Evolutionary conservation across 208 protist genomes (phyloP), one percentile per base, ranked within the genome.

Genomic region (Acanthamoeba royreba): DNA sequence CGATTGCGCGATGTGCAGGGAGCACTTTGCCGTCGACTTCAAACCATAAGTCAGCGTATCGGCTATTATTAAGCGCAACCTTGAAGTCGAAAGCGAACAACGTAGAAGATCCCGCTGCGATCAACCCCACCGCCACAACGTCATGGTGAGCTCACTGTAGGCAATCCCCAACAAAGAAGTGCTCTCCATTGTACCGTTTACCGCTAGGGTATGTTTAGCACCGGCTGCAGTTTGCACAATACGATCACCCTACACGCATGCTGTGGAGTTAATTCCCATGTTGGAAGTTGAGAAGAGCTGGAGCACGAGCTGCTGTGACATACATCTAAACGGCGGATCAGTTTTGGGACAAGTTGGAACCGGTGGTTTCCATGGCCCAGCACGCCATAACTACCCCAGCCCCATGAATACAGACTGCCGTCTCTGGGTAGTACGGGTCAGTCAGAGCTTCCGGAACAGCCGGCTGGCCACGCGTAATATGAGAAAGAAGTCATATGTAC

Each of bases 71-170:
- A 15, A 89, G 81, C 35, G 81, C 81, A 31, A 89, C 49, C 81
- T 89, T 89, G n/a, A 89, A 89, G 49, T 89, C 81, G 35, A 89
- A 89, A n/a, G 81, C 81, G 35, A 66, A 89, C 17, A 66, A 33
- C 15, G 81, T 89, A 4, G 81, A 89, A 17, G 81, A 89, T 4
- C 81, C 81, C n/a, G 81, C 72, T 83, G 72, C 42, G 52, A 9
- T 55, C 19, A 69, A 69, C 58, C 33, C 58, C 25, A 28, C 22
- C 7, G 58, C 58, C 19, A 7, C n/a, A 25, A 25, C 9, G 58
- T 69, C n/a, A 69, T 69, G 58, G 58, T 31, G n/a, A 8, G 5
- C 33, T 69, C 33, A 8, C 49, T 55, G 49, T 9, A 9, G 49
- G 49, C 49, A 55, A 19, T 25, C 53, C 22, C 53, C 7, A 5